Evolutionary conservation across 257 asterid species (phyloP).

Genomic region (Przewalskia tangutica): DNA sequence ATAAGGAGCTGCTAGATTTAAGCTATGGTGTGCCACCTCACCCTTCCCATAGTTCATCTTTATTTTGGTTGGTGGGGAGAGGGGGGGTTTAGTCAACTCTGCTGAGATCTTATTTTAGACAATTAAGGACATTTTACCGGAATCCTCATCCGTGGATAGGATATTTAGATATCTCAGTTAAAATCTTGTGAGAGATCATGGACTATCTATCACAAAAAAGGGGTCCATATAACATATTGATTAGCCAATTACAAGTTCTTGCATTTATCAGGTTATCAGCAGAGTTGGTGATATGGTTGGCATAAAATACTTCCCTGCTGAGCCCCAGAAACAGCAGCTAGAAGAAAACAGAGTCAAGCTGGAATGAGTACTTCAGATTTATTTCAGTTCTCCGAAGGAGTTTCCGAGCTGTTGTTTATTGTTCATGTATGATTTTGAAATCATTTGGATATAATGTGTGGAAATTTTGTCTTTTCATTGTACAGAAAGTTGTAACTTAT

Average conservation of each 20-base stretch:
- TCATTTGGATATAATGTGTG: neutral
- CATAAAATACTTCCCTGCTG: conserved; percentile 78
- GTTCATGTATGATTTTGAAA: conserved; percentile 4
- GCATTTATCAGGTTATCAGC: conserved; percentile 51
- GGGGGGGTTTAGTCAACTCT: no score
- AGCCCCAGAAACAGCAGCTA: conserved; percentile 64
- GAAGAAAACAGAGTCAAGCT: conserved; percentile 57
- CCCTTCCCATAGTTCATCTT: neutral
- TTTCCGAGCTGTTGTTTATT: neutral
- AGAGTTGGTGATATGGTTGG: conserved; percentile 77
- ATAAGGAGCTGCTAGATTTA: conserved; percentile 1
- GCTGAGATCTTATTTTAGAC: neutral
- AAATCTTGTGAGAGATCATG: neutral
- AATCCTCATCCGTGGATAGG: neutral
- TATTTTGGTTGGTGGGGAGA: neutral
- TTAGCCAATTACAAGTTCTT: neutral
- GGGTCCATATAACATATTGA: neutral
- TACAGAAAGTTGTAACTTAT: conserved; percentile 3
- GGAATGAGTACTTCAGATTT: conserved; percentile 26
- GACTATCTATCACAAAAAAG: neutral
- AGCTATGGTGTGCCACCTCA: neutral
- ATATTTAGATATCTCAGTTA: neutral
- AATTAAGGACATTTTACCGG: neutral
- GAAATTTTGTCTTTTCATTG: conserved; percentile 1
- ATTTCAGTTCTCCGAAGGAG: conserved; percentile 3